These are phyloP conservation scores for Brassica carinata DNA, from an alignment of 345 rosid genomes.

Conservation along the genomic window DNA sequence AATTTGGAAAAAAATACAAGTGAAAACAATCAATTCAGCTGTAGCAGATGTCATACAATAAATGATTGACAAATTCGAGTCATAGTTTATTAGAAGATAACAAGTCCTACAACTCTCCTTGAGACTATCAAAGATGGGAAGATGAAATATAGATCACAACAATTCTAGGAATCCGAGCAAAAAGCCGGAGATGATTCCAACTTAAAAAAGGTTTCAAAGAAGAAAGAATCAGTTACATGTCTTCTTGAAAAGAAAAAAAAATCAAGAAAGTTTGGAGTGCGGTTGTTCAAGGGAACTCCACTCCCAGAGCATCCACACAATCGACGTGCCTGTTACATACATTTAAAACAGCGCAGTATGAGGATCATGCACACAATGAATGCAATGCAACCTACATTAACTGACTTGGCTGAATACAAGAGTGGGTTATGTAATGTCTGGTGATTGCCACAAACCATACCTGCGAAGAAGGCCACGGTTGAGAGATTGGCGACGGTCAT, in stretches of 20 bases:
- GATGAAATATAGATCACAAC: neutral
- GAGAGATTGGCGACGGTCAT: conserved; percentile 78
- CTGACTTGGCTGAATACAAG: neutral
- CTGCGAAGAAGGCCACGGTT: conserved; percentile 84
- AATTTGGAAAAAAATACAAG: conserved; percentile 47
- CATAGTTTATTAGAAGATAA: conserved; percentile 28
- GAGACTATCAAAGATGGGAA: neutral
- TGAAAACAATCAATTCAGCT: conserved; percentile 62
- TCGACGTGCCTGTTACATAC: conserved; percentile 64
- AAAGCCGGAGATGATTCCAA: neutral
- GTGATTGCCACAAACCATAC: conserved; percentile 40
- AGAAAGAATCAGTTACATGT: neutral
- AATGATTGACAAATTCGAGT: conserved; percentile 68
- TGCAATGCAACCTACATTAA: neutral
- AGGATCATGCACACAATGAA: conserved; percentile 15
- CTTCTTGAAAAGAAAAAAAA: neutral
- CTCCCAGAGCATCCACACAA: conserved; percentile 83
- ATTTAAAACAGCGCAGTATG: neutral
- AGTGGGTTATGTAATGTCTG: conserved; percentile 11
- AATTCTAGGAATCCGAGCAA: neutral
- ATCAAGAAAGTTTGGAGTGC: conserved; percentile 42
- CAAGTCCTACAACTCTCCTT: neutral
- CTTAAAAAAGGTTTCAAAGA: neutral
- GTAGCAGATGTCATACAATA: conserved; percentile 83
- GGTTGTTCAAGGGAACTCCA: conserved; percentile 63